phyloP scores from a whole-genome alignment of 2,329 filamentous ascomycete species.

The Chaetoscypha palmicola region DNA sequence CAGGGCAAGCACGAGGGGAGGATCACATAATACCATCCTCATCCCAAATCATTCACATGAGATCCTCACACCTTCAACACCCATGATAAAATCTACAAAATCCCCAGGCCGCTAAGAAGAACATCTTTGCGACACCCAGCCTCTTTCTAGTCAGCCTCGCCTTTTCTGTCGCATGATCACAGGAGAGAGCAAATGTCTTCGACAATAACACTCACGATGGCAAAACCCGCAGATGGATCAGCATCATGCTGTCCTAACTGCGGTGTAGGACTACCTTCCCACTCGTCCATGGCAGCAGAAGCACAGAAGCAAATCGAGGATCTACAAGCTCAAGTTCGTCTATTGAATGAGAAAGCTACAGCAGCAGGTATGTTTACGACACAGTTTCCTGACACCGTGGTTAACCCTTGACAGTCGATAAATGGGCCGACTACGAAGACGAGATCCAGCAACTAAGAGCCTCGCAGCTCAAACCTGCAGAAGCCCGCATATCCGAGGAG shows the following conservation, averaged over 20 bases:
- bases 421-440: constrained; percentile 74
- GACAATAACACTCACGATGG: constrained; percentile 29
- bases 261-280: constrained; percentile 24
- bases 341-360: constrained; percentile 64
- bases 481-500: constrained; percentile 6
- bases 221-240: constrained; percentile 14
- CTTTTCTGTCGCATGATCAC: constrained; percentile 15
- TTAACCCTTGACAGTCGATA: constrained; percentile 44
- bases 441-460: constrained; percentile 57
- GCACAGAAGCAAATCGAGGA: constrained; percentile 58
- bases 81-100: neutral
- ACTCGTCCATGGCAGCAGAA: constrained; percentile 21
- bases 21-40: neutral
- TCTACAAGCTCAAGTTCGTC: constrained; percentile 62
- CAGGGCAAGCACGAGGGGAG: neutral
- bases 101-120: neutral
- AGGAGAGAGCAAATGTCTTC: constrained; percentile 24
- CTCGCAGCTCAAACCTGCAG: constrained; percentile 18
- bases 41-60: neutral
- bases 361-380: constrained; percentile 45
- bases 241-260: constrained; percentile 28
- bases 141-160: neutral
- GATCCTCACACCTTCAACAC: neutral
- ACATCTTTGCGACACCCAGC: neutral
- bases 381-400: too few species aligned